These are phyloP conservation scores for Cadophora sp. DNA, from an alignment of 2,329 filamentous ascomycete species.

Conservation along the genomic window DNA sequence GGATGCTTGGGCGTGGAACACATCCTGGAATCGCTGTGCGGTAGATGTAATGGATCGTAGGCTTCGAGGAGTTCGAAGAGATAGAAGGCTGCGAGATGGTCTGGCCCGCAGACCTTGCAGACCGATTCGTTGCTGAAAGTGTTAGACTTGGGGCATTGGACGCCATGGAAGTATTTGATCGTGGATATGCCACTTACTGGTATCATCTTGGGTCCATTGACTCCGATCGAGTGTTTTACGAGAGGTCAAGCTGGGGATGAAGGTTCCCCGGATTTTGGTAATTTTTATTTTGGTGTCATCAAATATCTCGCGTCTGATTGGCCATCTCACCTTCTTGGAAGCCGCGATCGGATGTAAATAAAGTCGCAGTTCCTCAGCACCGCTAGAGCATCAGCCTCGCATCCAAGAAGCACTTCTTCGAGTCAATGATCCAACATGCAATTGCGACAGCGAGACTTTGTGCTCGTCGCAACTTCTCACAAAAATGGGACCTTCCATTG, in stretches of 20 bases:
- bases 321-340: background rate
- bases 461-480: background rate
- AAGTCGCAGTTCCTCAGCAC: background rate
- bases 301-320: conserved; percentile 9
- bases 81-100: conserved; percentile 38
- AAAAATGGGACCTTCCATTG: background rate
- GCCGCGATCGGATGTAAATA: conserved; percentile 7
- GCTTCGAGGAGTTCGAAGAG: conserved; percentile 33
- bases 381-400: background rate
- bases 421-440: conserved; percentile 26
- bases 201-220: conserved; percentile 40
- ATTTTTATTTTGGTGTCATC: conserved; percentile 25
- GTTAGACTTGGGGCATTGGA: background rate
- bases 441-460: conserved; percentile 22
- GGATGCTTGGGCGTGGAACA: conserved; percentile 70
- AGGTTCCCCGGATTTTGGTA: conserved; percentile 21
- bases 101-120: conserved; percentile 41
- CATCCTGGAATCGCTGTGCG: conserved; percentile 52
- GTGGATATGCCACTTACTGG: conserved; percentile 28
- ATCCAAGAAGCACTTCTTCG: background rate
- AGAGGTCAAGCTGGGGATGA: conserved; percentile 5
- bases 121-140: conserved; percentile 37
- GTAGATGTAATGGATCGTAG: conserved; percentile 41
- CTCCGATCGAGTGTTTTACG: conserved; percentile 20
- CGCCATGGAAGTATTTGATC: background rate